Conservation (phyloP, 2,329 filamentous ascomycete species). For the Xylaria sp. region DNA sequence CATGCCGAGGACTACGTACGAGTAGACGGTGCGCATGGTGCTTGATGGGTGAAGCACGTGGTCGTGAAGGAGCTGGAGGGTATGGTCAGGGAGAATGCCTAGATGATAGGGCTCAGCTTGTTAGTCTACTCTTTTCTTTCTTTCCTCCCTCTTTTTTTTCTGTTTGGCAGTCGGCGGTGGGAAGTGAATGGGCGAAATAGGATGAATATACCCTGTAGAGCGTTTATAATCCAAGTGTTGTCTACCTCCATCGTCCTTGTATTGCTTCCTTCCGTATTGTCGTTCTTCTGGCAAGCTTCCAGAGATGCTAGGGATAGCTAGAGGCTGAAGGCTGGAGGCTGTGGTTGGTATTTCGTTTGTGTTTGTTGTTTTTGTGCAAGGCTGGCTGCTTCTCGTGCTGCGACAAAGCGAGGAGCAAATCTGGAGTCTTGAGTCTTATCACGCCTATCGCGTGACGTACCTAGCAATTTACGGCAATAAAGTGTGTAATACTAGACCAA, state of each 20-base stretch:
- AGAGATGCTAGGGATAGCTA: too few species aligned
- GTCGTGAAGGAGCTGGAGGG: constrained; percentile 56
- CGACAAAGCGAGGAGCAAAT: background rate
- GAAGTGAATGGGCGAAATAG: background rate
- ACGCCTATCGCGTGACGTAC: background rate
- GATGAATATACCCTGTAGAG: constrained; percentile 44
- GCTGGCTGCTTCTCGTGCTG: background rate
- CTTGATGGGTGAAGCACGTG: constrained; percentile 59
- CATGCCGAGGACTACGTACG: constrained; percentile 49
- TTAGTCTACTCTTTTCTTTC: background rate
- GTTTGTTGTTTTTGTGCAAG: background rate
- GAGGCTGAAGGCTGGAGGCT: too few species aligned
- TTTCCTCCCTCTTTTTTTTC: background rate
- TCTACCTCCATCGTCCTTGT: constrained; percentile 37
- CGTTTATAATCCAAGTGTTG: constrained; percentile 44
- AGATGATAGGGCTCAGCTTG: constrained; percentile 7
- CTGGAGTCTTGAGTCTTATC: too few species aligned
- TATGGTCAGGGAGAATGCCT: constrained; percentile 58
- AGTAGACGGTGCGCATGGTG: constrained; percentile 55
- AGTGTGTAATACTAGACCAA: too few species aligned
- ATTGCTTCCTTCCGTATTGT: background rate
- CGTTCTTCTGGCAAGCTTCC: background rate
- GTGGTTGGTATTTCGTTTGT: background rate
- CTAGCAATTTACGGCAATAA: background rate
- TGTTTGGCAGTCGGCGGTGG: too few species aligned